Evolutionary conservation across 2,329 filamentous ascomycete species (phyloP), one percentile per base, ranked within the genome.

Genomic region (Penicillium sp.): DNA sequence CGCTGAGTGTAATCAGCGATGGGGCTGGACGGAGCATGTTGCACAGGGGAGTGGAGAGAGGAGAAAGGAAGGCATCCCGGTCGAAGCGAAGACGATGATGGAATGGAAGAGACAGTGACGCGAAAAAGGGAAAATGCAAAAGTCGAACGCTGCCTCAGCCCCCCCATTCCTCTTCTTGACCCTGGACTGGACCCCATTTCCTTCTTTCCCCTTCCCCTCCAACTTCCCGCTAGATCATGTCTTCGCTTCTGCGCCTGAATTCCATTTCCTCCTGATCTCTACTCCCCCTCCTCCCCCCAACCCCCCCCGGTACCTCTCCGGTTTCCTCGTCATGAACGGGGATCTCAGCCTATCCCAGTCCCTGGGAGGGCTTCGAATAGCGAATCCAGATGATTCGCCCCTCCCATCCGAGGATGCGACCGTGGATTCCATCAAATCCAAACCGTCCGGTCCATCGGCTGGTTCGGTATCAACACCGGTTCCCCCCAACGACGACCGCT

Each of bases 291-390:
- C 22, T 27, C 26, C 32, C 33, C 35, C 31, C 8, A n/a, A 28
- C 28, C 23, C 29, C 30, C 31, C 26, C 26, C 46, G 40, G 18
- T 26, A 33, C 33, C 22, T 27, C 34, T 16, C 26, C 33, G 20
- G 29, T 25, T 18, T 51, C 43, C 50, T 58, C 74, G 61, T 65
- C 50, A 95, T 95, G 88, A 86, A 88, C 70, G 86, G 85, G 67
- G 88, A 95, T 72, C 71, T 95, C 63, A 94, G 85, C 68, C 79
- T 96, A 52, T 92, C 88, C 60, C 85, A 89, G 70, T 86, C 87
- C 59, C 76, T 96, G 59, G 92, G 92, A 59, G 90, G 90, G 57
- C 74, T 98, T 66, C 86, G 90, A 64, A 96, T 98, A 65, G 90
- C 92, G 56, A 98, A 96, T 66, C 90, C 90, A 38, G 89, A 95